Conservation (phyloP, 2,329 filamentous ascomycete species). For the Aureobasidium sp. region DNA sequence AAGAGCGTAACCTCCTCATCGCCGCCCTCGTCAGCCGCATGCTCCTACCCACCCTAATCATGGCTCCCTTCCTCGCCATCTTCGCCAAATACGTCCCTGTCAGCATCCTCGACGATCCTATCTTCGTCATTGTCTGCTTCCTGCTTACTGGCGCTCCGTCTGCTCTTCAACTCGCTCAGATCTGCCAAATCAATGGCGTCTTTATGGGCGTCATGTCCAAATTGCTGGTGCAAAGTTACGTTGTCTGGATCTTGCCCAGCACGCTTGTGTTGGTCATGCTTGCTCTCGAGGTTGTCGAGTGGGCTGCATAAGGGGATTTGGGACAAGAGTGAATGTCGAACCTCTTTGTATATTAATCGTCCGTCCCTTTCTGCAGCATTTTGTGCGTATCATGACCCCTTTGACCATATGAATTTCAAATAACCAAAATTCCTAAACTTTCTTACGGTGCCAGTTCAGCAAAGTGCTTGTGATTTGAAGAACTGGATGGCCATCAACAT, state of each 20-base stretch:
- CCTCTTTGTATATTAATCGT: not conserved
- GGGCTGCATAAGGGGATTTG: slow-evolving; percentile 45
- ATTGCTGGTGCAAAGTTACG: slow-evolving; percentile 91
- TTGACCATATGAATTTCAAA: not conserved
- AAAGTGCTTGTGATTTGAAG: not conserved
- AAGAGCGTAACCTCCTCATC: slow-evolving; percentile 69
- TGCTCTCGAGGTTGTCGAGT: slow-evolving; percentile 86
- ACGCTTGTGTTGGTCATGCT: slow-evolving; percentile 85
- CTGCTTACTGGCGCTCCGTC: slow-evolving; percentile 88
- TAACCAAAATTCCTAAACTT: not conserved
- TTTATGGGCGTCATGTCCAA: slow-evolving; percentile 92
- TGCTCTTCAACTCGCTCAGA: slow-evolving; percentile 90
- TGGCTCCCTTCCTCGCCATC: slow-evolving; percentile 82
- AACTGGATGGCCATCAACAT: not conserved
- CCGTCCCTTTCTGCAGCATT: not conserved
- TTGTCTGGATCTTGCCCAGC: slow-evolving; percentile 93
- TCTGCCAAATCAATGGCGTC: slow-evolving; percentile 95
- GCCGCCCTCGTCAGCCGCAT: slow-evolving; percentile 84
- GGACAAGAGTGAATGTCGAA: not conserved
- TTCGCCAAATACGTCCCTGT: slow-evolving; percentile 85
- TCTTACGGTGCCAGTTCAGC: not conserved
- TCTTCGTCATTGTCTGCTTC: slow-evolving; percentile 97
- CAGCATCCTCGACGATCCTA: slow-evolving; percentile 92
- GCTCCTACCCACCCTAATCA: slow-evolving; percentile 82
- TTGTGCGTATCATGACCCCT: not conserved